Evolutionary conservation across 805 yeast species (phyloP).

Genomic region (Wickerhamiella slavikovae): DNA sequence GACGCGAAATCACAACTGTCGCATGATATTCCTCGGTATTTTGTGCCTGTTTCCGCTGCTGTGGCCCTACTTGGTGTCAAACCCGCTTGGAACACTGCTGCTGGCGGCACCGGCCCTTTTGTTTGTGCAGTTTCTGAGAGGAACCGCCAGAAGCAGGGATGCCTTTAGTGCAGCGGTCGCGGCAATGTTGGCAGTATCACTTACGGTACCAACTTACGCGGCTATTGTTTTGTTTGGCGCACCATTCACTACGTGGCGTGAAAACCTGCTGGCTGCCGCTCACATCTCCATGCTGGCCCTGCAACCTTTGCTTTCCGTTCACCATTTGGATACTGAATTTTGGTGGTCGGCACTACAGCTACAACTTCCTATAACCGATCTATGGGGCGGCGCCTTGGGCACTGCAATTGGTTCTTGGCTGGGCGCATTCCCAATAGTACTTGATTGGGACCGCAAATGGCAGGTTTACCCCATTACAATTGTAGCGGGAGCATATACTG

Average conservation of each 20-base stretch:
- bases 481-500: conserved; percentile 54
- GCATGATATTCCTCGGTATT: conserved; percentile 7
- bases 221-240: conserved; percentile 57
- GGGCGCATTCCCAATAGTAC: conserved; percentile 82
- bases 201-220: too few relatives aligned
- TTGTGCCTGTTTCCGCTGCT: conserved; percentile 6
- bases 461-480: conserved; percentile 89
- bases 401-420: conserved; percentile 61
- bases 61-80: conserved; percentile 6
- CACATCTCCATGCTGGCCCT: conserved; percentile 41
- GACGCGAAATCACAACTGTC: neutral
- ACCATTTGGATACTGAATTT: conserved; percentile 29
- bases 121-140: neutral
- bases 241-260: conserved; percentile 34
- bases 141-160: conserved; percentile 4
- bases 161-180: conserved; percentile 14
- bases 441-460: conserved; percentile 98
- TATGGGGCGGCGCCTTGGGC: conserved; percentile 24
- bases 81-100: conserved; percentile 4
- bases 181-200: conserved; percentile 11
- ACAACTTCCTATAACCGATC: conserved; percentile 12
- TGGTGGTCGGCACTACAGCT: conserved; percentile 21
- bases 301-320: conserved; percentile 41
- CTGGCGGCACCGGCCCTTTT: conserved; percentile 1
- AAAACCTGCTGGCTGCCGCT: conserved; percentile 38